phyloP scores from a whole-genome alignment of 805 yeast species.

The Starmerella etchellsii region DNA sequence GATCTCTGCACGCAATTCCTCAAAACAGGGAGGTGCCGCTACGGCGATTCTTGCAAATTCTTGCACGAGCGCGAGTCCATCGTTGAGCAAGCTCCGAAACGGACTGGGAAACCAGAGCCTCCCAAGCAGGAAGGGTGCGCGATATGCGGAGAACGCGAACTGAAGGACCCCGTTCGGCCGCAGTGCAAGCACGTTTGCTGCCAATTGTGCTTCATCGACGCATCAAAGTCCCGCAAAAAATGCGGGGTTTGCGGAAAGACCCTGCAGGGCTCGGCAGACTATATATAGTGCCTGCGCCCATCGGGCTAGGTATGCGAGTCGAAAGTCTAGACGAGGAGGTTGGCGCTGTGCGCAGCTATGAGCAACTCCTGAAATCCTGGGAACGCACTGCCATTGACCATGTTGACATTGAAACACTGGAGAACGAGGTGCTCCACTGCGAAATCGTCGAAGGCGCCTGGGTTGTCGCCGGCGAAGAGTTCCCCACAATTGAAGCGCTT shows the following conservation, averaged over 20 bases:
- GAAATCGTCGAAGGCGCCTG: slow-evolving; percentile 1
- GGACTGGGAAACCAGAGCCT: not conserved
- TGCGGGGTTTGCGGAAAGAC: slow-evolving; percentile 10
- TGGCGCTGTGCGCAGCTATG: slow-evolving; percentile 18
- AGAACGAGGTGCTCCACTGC: not conserved
- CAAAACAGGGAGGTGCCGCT: slow-evolving; percentile 91
- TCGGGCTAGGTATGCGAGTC: not conserved
- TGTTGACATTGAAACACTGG: not conserved
- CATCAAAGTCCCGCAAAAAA: not conserved
- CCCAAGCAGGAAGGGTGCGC: slow-evolving; percentile 2
- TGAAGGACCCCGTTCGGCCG: slow-evolving; percentile 1
- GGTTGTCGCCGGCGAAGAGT: not conserved
- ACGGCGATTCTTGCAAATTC: slow-evolving; percentile 94
- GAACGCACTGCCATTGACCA: not conserved
- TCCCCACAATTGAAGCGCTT: slow-evolving; percentile 2
- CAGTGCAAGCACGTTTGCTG: slow-evolving; percentile 4
- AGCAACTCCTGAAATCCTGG: not conserved
- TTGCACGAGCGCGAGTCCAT: slow-evolving; percentile 81
- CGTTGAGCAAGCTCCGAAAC: slow-evolving; percentile 29
- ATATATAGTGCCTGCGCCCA: not conserved
- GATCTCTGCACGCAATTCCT: slow-evolving; percentile 88
- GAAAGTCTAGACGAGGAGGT: not conserved
- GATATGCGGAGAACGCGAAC: slow-evolving; percentile 1
- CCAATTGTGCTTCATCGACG: slow-evolving; percentile 4
- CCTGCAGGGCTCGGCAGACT: slow-evolving; percentile 6